phyloP scores from a whole-genome alignment of 2,329 filamentous ascomycete species.

The Colletotrichum orchidophilum region DNA sequence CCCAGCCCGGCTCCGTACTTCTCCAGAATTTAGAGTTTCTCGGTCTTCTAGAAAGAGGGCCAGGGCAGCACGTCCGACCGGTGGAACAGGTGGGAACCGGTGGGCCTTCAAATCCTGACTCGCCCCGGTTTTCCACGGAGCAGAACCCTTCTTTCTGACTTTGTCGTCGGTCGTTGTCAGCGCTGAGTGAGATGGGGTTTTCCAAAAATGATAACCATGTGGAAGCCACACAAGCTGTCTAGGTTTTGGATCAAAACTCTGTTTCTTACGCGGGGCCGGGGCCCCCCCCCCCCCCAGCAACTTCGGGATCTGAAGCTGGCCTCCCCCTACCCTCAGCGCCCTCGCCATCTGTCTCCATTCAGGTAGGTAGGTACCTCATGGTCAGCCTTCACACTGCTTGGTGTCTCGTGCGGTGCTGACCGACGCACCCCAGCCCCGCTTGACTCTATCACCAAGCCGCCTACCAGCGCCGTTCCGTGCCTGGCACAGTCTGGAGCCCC shows the following conservation, averaged over 20 bases:
- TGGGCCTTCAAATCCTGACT: conserved; percentile 26
- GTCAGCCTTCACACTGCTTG: not conserved
- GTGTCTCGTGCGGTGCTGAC: not conserved
- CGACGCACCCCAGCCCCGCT: conserved; percentile 11
- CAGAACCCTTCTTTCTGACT: conserved; percentile 24
- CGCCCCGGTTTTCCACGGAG: conserved; percentile 24
- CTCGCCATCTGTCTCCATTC: not conserved
- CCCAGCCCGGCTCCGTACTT: not conserved
- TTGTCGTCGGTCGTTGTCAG: conserved; percentile 23
- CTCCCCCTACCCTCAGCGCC: not conserved
- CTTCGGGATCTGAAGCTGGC: conserved; percentile 30
- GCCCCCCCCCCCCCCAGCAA: conserved; percentile 12
- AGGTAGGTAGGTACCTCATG: not conserved
- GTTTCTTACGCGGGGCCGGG: conserved; percentile 16
- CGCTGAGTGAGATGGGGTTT: conserved; percentile 25
- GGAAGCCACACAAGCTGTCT: conserved; percentile 28
- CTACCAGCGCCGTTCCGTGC: conserved; percentile 14
- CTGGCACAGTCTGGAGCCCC: not conserved
- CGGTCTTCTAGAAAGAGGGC: conserved; percentile 25
- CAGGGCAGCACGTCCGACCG: conserved; percentile 7
- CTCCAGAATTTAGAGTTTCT: conserved; percentile 31
- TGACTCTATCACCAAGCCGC: not conserved
- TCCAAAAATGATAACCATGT: conserved; percentile 34
- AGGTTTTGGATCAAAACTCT: conserved; percentile 32
- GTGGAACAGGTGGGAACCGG: conserved; percentile 31